Base-by-base conservation (phyloP, 2,329 filamentous ascomycete genomes). In the Diaporthe velutina region DNA sequence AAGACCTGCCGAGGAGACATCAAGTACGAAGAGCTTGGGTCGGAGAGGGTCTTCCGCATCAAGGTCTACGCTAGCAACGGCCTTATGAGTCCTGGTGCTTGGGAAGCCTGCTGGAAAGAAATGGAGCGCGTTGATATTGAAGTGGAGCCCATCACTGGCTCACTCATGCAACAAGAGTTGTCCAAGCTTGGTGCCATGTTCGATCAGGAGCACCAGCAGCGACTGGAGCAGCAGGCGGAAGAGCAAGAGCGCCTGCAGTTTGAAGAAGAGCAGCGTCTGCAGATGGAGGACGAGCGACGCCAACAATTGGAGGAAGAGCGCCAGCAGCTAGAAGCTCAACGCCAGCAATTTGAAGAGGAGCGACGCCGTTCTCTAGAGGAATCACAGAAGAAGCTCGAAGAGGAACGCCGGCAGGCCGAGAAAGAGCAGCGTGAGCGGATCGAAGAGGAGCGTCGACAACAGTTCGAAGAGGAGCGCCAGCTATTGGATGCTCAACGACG, bases 111-210 rank as follows among this genome's bases (percentile, higher is more conserved):
- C 74, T 99, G 96, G 96, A 94, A 91, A 78, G 96, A 98, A 83
- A 99, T 99, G 97, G 97, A 99, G 84, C 91, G 96, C n/a, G 95
- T 98, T 0, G 97, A 99, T 80, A 94, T 98, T 1, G 96, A 98
- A 83, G 91, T 99, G 70, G 91, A 94, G 79, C 94, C 97, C 4
- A 90, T 93, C 80, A 88, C 95, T 15, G 90, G 91, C 25, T 82
- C 89, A 0, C 83, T 86, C 1, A 81, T 93, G 17, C 88, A 91
- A 71, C 88, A 88, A 25, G 90, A 91, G 77, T 84, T 95, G 28
- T 90, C 92, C 74, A 85, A 84, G n/a, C 83, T 92, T 12, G 86
- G 85, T 50, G 83, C 84, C 7, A 48, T 54, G 1, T 72, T 74
- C 35, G 74, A 76, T 15, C 58, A 68, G 30, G 74, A 76, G 10